Base-by-base conservation (phyloP, 1,139 yeast species). In the Kluyveromyces sp. region DNA sequence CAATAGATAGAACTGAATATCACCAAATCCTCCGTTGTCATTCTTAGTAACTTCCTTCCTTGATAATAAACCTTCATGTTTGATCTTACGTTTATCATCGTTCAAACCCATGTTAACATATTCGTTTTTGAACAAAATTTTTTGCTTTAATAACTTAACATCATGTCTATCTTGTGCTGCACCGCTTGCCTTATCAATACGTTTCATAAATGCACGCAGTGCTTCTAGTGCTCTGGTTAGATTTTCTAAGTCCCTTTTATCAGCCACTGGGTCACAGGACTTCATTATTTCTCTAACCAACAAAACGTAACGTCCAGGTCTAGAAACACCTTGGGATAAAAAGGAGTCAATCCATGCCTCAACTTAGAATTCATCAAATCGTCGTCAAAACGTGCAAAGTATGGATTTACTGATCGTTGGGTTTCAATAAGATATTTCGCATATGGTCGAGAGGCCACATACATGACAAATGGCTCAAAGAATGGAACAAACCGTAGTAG, bases 371-470 rank as follows among this genome's bases (percentile, higher is more conserved):
- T 97, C 48, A 94, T 92, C 62, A 89, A 74, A 51, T 94, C 96
- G 60, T 88, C 96, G 49, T 92, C 86, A 64, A 92, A 92, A 60
- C 95, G 73, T 26, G 96, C 92, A 70, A 92, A 92, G 52, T 86
- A 78, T 49, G 94, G 83, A 64, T 94, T 92, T 30, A 84, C 87
- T 50, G 88, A 83, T 65, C 89, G 88, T 63, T 92, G 98, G 45
- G 97, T 77, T 68, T 92, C 98, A 67, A 89, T 89, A 65, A 92
- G 96, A 67, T 88, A 89, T 64, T 89, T 88, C 8, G 97, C 97
- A 69, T 88, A 89, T 46, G 92, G 89, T 63, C 94, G 94, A 49
- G 92, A 89, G n/a, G 97, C 97, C 50, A 96, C 95, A 63, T 92
- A 92, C 43, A 84, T 77, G 45, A 92, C 83, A 66, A 90, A 92